These are phyloP conservation scores for Bipolaris zeicola DNA, from an alignment of 2,329 filamentous ascomycete species.

Conservation along the genomic window DNA sequence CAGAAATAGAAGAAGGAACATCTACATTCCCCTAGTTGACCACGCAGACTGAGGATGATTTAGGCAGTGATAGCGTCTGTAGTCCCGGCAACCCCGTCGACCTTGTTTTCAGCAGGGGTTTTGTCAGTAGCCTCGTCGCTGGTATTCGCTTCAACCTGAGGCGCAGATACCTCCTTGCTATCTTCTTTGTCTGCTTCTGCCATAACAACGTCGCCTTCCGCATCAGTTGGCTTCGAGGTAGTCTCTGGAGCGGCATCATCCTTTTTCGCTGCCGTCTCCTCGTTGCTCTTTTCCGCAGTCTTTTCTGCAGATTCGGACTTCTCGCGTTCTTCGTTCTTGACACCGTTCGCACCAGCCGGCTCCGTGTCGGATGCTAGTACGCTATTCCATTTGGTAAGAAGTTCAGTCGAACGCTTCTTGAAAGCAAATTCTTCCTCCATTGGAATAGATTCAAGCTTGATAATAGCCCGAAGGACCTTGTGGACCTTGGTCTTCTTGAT, in stretches of 20 bases:
- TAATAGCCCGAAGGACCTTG: conserved; percentile 94
- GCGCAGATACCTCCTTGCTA: conserved; percentile 23
- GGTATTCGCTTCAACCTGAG: conserved; percentile 22
- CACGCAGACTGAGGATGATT: neutral
- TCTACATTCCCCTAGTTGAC: neutral
- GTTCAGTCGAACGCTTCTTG: conserved; percentile 77
- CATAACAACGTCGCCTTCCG: conserved; percentile 37
- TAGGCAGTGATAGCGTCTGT: conserved; percentile 12
- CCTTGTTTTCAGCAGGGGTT: conserved; percentile 13
- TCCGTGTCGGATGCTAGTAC: conserved; percentile 59
- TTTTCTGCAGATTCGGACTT: conserved; percentile 44
- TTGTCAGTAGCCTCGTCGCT: conserved; percentile 17
- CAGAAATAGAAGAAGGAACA: neutral
- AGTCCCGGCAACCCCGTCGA: conserved; percentile 14
- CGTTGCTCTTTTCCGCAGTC: conserved; percentile 9
- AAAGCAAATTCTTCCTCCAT: conserved; percentile 89
- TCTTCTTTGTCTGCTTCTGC: conserved; percentile 29
- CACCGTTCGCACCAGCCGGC: conserved; percentile 39
- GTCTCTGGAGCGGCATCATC: conserved; percentile 30
- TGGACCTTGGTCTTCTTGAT: conserved; percentile 95
- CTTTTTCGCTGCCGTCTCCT: conserved; percentile 22
- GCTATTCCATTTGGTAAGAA: conserved; percentile 90
- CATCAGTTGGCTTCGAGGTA: conserved; percentile 26
- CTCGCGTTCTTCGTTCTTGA: conserved; percentile 46
- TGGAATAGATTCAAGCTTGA: conserved; percentile 79